Percentiles rank a stretch among this genome's conserved stretches.
Evolutionary conservation across 2,329 filamentous ascomycete genomes (phyloP).

Genomic region (Aureobasidium sp.): DNA sequence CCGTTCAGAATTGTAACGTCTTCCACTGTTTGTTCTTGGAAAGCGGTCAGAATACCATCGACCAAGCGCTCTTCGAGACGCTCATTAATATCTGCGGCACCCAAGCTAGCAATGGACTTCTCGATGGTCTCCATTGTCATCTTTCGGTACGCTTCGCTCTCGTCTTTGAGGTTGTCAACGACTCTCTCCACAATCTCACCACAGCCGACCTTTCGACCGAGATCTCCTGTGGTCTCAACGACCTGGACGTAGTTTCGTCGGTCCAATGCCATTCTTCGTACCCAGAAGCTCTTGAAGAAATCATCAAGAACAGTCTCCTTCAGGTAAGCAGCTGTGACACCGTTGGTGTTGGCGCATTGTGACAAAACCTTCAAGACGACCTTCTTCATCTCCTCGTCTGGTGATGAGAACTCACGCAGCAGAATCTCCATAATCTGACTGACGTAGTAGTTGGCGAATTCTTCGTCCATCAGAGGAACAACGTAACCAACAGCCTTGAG

Average conservation of each 20-base stretch:
- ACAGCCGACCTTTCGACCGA: constrained; percentile 95
- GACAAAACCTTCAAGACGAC: constrained; percentile 96
- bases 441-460: constrained; percentile 98
- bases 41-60: constrained; percentile 89
- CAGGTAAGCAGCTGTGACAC: constrained; percentile 87
- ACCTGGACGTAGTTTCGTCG: constrained; percentile 97
- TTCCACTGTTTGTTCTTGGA: constrained; percentile 96
- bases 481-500: constrained; percentile 97
- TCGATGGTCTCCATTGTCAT: constrained; percentile 99
- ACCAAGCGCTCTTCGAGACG: constrained; percentile 88
- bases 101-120: constrained; percentile 87
- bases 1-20: constrained; percentile 95
- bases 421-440: constrained; percentile 98
- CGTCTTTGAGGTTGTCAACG: constrained; percentile 93
- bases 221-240: constrained; percentile 93
- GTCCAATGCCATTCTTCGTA: constrained; percentile 90
- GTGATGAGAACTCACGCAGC: constrained; percentile 88
- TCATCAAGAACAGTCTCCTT: constrained; percentile 93
- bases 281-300: constrained; percentile 99
- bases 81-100: constrained; percentile 88
- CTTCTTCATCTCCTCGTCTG: constrained; percentile 99
- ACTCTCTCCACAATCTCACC: constrained; percentile 90
- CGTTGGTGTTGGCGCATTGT: constrained; percentile 87
- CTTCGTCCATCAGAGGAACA: constrained; percentile 98
- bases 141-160: constrained; percentile 95